Conservation (phyloP, 768 basidiomycete genomes). For the Amanita molliuscula region DNA sequence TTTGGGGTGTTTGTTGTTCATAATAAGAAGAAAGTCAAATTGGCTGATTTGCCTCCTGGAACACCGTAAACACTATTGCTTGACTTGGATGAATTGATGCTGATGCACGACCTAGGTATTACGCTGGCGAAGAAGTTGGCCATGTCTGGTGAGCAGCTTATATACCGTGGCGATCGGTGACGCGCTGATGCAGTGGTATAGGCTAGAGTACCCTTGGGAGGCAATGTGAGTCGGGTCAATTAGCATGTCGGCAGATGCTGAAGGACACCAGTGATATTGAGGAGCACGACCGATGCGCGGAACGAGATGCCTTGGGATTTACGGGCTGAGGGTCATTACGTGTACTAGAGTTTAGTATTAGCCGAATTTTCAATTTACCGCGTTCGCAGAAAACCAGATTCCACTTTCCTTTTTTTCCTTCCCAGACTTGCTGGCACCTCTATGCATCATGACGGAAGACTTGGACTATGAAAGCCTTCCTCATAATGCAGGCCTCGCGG, state of each 20-base stretch:
- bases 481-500: conserved; percentile 70
- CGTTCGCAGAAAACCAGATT: neutral
- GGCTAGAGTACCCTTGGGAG: conserved; percentile 85
- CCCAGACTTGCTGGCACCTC: neutral
- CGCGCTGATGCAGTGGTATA: conserved; percentile 14
- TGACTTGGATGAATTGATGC: neutral
- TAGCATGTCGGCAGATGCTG: neutral
- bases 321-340: conserved; percentile 1
- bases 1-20: conserved; percentile 94
- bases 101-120: conserved; percentile 43
- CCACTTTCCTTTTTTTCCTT: conserved; percentile 1
- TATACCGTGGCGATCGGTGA: neutral
- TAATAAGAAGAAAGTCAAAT: conserved; percentile 86
- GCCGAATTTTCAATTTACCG: neutral
- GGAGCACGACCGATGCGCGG: conserved; percentile 61
- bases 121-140: conserved; percentile 63
- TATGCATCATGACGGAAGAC: conserved; percentile 26
- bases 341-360: neutral
- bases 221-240: conserved; percentile 35
- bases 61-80: conserved; percentile 33
- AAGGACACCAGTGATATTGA: conserved; percentile 51
- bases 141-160: conserved; percentile 54
- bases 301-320: conserved; percentile 19
- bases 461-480: conserved; percentile 45
- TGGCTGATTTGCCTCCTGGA: conserved; percentile 59